Evolutionary conservation across 2,329 filamentous ascomycete species (phyloP).

Genomic region (Talaromyces marneffei): DNA sequence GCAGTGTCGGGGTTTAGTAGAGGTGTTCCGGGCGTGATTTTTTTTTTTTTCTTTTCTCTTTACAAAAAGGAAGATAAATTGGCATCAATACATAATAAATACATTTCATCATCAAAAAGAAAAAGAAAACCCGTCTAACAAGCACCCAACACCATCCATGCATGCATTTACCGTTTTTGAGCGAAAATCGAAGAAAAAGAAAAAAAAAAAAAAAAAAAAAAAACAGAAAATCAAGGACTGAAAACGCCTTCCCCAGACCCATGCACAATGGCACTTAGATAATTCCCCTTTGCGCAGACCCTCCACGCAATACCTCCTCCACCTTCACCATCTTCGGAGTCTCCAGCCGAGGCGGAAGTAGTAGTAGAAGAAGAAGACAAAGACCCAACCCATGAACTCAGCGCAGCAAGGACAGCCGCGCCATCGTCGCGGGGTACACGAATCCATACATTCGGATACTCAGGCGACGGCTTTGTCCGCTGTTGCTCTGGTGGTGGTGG

Average conservation of each 20-base stretch:
- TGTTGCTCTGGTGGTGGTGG: neutral
- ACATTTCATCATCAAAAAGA: neutral
- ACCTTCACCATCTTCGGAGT: conserved; percentile 10
- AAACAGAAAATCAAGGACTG: conserved; percentile 1
- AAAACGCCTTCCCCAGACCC: conserved; percentile 34
- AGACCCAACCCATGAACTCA: conserved; percentile 44
- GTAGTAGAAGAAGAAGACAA: conserved; percentile 2
- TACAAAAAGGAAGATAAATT: neutral
- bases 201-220: neutral
- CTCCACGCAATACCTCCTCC: conserved; percentile 32
- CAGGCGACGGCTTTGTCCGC: neutral
- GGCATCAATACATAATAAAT: neutral
- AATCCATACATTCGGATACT: conserved; percentile 32
- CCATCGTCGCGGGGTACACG: conserved; percentile 43
- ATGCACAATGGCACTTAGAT: conserved; percentile 28
- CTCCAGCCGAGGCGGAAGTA: neutral
- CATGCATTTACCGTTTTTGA: too few relatives aligned
- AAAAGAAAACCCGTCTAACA: neutral
- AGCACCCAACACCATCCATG: neutral
- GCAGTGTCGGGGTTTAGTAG: neutral
- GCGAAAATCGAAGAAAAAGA: too few relatives aligned
- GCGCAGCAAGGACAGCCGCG: conserved; percentile 36
- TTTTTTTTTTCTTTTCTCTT: too few relatives aligned
- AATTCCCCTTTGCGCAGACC: conserved; percentile 35
- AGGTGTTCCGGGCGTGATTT: conserved; percentile 5